These are phyloP conservation scores for Naganishia cerealis DNA, from an alignment of 1,284 basidiomycete genomes.

Conservation along the genomic window DNA sequence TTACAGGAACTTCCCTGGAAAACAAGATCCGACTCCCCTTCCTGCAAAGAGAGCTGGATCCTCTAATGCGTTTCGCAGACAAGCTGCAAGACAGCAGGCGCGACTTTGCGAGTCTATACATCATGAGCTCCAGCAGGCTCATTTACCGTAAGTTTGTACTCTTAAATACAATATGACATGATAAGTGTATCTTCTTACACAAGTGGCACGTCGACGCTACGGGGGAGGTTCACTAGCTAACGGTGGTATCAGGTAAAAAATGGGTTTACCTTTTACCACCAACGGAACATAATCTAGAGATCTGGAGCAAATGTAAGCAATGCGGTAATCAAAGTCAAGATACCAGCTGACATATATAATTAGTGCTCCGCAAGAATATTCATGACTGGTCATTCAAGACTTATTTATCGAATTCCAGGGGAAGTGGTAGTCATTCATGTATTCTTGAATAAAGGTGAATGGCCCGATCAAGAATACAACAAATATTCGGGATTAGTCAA, in stretches of 20 bases:
- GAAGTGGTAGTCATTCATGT: too few species aligned
- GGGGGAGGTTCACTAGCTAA: conserved; percentile 4
- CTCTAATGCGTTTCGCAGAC: neutral
- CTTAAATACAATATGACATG: neutral
- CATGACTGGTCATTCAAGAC: too few species aligned
- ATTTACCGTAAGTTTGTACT: neutral
- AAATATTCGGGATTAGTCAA: too few species aligned
- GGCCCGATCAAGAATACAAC: too few species aligned
- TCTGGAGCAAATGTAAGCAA: too few species aligned
- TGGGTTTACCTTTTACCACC: neutral
- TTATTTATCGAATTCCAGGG: too few species aligned
- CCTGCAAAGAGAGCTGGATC: neutral
- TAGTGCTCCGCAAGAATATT: too few species aligned
- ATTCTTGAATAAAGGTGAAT: too few species aligned
- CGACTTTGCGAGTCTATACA: neutral
- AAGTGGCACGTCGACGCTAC: neutral
- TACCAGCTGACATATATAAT: too few species aligned
- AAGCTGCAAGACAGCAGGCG: neutral
- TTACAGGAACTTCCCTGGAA: neutral
- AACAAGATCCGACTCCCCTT: neutral
- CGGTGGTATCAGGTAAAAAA: neutral
- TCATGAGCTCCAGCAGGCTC: conserved; percentile 2
- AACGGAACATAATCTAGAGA: too few species aligned
- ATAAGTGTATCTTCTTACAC: neutral
- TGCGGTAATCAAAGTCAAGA: too few species aligned